phyloP scores from a whole-genome alignment of 345 rosid genomes.

The Anastatica hierochuntica region DNA sequence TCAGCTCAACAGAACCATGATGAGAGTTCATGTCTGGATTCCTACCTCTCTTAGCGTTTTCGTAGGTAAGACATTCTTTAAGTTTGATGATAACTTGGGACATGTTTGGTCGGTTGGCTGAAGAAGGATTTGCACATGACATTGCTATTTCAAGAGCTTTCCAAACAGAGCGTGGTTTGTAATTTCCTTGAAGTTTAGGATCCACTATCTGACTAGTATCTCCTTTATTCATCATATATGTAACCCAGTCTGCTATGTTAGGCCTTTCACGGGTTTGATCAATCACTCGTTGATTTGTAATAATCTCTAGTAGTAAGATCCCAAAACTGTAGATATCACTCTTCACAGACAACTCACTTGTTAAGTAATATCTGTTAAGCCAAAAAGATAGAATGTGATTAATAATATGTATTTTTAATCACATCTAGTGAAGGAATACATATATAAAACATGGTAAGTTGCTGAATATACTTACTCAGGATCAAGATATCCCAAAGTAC shows the following conservation, averaged over 20 bases:
- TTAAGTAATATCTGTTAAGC: constrained; percentile 15
- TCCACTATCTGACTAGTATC: constrained; percentile 29
- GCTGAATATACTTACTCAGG: constrained; percentile 20
- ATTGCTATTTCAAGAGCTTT: constrained; percentile 35
- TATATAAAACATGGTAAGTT: neutral
- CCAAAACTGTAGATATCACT: constrained; percentile 50
- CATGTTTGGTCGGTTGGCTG: constrained; percentile 31
- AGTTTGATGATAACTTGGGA: constrained; percentile 23
- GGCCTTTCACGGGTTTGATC: constrained; percentile 5
- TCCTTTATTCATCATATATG: constrained; percentile 17
- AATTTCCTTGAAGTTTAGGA: constrained; percentile 28
- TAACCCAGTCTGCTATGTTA: constrained; percentile 30
- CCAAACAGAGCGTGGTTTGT: constrained; percentile 28
- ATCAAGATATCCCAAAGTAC: constrained; percentile 22
- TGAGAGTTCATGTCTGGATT: neutral
- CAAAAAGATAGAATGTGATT: neutral
- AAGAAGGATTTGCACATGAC: constrained; percentile 26
- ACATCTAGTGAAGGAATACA: too few species aligned
- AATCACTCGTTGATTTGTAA: constrained; percentile 34
- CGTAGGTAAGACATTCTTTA: constrained; percentile 22
- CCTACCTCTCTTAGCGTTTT: neutral
- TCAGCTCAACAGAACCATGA: neutral
- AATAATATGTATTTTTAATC: neutral
- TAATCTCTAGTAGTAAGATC: constrained; percentile 34
- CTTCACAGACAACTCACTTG: constrained; percentile 26